Evolutionary conservation across 2,329 filamentous ascomycete species (phyloP), one percentile per base, ranked within the genome.

Genomic region (Aspergillus bombycis): DNA sequence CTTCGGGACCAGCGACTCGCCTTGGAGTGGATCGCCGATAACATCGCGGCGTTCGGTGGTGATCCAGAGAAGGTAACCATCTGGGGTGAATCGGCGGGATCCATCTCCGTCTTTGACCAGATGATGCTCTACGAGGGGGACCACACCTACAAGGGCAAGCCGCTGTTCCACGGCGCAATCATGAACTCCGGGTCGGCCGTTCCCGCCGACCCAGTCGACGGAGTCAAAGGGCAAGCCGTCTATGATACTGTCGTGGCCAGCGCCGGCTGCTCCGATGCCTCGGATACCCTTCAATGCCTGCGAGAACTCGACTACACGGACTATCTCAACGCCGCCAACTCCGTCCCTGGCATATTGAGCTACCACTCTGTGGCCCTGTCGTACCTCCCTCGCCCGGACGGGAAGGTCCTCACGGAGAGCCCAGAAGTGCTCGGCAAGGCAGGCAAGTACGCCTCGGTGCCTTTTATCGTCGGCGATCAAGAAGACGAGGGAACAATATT

Each of bases 401-500:
- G 89, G 32, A 83, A 73, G 1, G 82, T 84, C 5, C 81, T 93
- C 10, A 83, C 86, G 0, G 80, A 84, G 2, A 90, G 86, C 7
- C 88, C 90, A 0, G 90, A 94, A 0, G 60, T 83, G 0, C 79
- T 91, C 5, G 78, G 84, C 1, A 61, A 68, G 2, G 70, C 74
- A 0, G 87, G 88, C 16, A 82, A 82, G 65, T 89, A 86, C 66
- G 83, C 87, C 9, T 81, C 82, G 14, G 84, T 89, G 0, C 88
- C 88, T 2, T 84, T 89, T 72, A 89, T 90, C 61, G 84, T 91
- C 45, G 91, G 91, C 48, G 85, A 92, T 72, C 90, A 93, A 75
- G 91, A 94, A 79, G 91, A 94, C 72, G 91, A 94, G 76, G 91
- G 91, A 21, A 93, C 91, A 0, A 76, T 94, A 2, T 93, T 94